Percentiles rank a stretch among this genome's conserved stretches.
phyloP scores from a whole-genome alignment of 345 rosid genomes.

The Aquilaria malaccensis region DNA sequence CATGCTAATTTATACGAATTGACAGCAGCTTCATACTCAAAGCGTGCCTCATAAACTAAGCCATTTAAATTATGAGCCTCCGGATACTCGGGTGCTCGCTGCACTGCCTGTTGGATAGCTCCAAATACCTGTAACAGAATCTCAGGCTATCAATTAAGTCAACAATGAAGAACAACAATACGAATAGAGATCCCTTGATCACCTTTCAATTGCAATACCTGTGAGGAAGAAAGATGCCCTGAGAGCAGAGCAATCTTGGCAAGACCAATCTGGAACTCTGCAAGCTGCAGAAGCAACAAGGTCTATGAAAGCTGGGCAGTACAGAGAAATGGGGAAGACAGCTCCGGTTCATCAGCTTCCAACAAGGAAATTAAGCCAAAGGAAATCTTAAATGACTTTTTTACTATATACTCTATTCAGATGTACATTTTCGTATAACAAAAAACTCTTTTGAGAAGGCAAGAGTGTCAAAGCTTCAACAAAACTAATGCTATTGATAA shows the following conservation, averaged over 20 bases:
- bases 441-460: too few species aligned
- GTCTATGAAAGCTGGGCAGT: not conserved
- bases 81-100: slow-evolving; percentile 65
- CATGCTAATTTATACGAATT: slow-evolving; percentile 62
- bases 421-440: too few species aligned
- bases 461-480: too few species aligned
- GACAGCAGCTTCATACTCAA: slow-evolving; percentile 52
- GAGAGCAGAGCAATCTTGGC: slow-evolving; percentile 70
- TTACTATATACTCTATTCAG: too few species aligned
- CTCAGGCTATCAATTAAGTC: slow-evolving; percentile 9
- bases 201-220: slow-evolving; percentile 35
- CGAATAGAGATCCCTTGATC: not conserved
- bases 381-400: too few species aligned
- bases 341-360: too few species aligned
- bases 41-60: slow-evolving; percentile 72
- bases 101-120: slow-evolving; percentile 86
- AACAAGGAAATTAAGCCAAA: too few species aligned
- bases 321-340: not conserved
- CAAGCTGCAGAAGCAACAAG: slow-evolving; percentile 50
- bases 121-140: slow-evolving; percentile 62
- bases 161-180: not conserved
- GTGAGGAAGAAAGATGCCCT: slow-evolving; percentile 68
- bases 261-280: slow-evolving; percentile 91
- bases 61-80: slow-evolving; percentile 89
- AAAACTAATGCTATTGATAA: too few species aligned